Evolutionary conservation across 352 stramenopile genomes (phyloP), one percentile per base, ranked within the genome.

Genomic region (Peronosclerospora sorghi): DNA sequence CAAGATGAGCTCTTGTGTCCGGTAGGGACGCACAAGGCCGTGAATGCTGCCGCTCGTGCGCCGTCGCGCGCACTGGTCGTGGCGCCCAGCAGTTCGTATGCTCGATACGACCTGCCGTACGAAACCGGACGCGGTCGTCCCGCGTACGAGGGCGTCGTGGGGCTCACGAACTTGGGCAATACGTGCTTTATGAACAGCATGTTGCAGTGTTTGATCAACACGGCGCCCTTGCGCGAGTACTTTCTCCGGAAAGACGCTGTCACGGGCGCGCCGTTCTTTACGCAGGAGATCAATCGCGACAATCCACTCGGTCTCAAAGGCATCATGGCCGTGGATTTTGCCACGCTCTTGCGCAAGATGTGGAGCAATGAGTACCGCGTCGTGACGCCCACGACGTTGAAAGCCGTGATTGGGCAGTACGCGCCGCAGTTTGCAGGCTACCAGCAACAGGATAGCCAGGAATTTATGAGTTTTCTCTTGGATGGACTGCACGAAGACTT

Each of bases 301-400:
- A 99, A 99, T 54, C 94, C 95, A 14, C 73, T 99, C 2, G 80
- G 77, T 2, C 87, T 90, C 74, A 86, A 93, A 27, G 95, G 95
- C 7, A 79, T 83, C 45, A 91, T 98, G 48, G 94, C 95, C 1
- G 72, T 73, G n/a, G 86, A 95, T n/a, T 99, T 98, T 68, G 93
- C 85, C 0, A 74, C 63, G 19, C 62, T 99, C 5, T 45, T 98
- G 14, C 74, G 79, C n/a, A 80, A 96, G 37, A 94, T 98, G 59
- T 98, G 95, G 90, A 75, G 68, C 26, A 87, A 84, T 14, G 70
- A 96, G 35, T 96, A 83, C 58, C 81, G 67, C 4, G 70, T 89
- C 8, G 74, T 95, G 3, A 68, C 73, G 2, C 80, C 86, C 4
- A 77, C 63, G 1, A 61, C 74, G 15, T 51, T 93, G n/a, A 95